Conservation (phyloP, 164 flowering plant species). For the Sextonia rubra region DNA sequence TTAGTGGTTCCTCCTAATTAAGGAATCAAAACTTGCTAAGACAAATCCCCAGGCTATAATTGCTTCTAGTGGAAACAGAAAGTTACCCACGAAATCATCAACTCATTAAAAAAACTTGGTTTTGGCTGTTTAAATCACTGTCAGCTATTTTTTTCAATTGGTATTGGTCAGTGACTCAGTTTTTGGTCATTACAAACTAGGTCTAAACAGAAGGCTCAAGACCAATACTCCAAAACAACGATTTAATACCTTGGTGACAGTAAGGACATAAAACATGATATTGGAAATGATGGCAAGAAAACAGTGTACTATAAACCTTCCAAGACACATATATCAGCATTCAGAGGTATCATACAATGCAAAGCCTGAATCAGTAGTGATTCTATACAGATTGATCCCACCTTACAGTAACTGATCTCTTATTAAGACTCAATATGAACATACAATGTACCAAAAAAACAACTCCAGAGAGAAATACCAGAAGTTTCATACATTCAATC, state of each 20-base stretch:
- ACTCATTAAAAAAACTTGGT: background rate
- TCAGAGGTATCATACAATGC: background rate
- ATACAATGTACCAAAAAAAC: too few species aligned
- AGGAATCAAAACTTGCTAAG: background rate
- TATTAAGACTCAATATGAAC: too few species aligned
- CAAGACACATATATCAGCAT: background rate
- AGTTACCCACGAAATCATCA: background rate
- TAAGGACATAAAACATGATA: background rate
- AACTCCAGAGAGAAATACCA: too few species aligned
- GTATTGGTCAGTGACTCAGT: too few species aligned
- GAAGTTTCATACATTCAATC: too few species aligned
- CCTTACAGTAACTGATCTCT: too few species aligned
- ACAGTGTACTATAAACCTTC: background rate
- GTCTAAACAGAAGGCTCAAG: background rate
- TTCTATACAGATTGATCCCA: background rate
- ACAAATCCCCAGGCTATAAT: background rate
- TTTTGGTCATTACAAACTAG: background rate
- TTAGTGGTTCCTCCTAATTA: conserved; percentile 4
- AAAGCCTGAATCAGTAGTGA: background rate
- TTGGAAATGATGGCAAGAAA: background rate
- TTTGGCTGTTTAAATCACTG: background rate
- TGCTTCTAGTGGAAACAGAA: too few species aligned
- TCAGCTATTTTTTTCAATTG: background rate
- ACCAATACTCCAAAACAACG: background rate
- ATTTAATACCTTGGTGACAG: too few species aligned